These are phyloP conservation scores for Fusarium domesticum DNA, from an alignment of 2,329 filamentous ascomycete genomes.

Conservation along the genomic window DNA sequence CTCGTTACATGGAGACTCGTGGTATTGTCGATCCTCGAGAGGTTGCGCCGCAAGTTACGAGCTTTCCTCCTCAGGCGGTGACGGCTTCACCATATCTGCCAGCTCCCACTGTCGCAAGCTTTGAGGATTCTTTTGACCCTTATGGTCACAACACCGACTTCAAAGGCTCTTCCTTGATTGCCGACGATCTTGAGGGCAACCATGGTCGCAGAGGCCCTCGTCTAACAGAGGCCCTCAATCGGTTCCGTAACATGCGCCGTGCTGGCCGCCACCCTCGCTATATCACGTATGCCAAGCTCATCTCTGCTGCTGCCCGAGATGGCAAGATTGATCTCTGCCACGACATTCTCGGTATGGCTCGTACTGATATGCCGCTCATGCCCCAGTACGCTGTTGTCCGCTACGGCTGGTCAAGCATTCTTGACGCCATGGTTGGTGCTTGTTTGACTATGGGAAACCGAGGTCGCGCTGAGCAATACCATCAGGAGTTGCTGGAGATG, in stretches of 20 bases:
- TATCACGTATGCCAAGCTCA: slow-evolving; percentile 95
- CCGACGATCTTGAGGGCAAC: slow-evolving; percentile 80
- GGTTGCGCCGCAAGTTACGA: slow-evolving; percentile 45
- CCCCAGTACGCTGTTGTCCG: slow-evolving; percentile 82
- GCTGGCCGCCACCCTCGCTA: slow-evolving; percentile 89
- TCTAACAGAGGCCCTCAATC: slow-evolving; percentile 74
- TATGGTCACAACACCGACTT: slow-evolving; percentile 89
- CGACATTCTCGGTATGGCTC: slow-evolving; percentile 86
- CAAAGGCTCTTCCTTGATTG: slow-evolving; percentile 87
- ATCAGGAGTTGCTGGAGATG: slow-evolving; percentile 87
- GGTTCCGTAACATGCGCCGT: slow-evolving; percentile 91
- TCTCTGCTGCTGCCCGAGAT: slow-evolving; percentile 82
- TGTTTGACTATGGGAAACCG: slow-evolving; percentile 82
- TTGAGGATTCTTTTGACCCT: slow-evolving; percentile 84
- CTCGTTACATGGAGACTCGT: slow-evolving; percentile 56
- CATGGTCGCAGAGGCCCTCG: slow-evolving; percentile 69
- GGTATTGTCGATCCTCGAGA: slow-evolving; percentile 55
- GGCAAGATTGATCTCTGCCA: slow-evolving; percentile 77
- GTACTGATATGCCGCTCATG: slow-evolving; percentile 80
- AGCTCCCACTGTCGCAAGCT: slow-evolving; percentile 56
- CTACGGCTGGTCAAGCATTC: slow-evolving; percentile 93
- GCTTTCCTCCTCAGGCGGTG: slow-evolving; percentile 43
- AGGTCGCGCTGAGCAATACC: slow-evolving; percentile 76
- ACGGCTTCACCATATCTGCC: slow-evolving; percentile 51
- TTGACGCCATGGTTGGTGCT: slow-evolving; percentile 94